Percentiles rank a stretch among this genome's conserved stretches.
Evolutionary conservation across 805 yeast genomes (phyloP).

Genomic region (Candida cerambycidarum): DNA sequence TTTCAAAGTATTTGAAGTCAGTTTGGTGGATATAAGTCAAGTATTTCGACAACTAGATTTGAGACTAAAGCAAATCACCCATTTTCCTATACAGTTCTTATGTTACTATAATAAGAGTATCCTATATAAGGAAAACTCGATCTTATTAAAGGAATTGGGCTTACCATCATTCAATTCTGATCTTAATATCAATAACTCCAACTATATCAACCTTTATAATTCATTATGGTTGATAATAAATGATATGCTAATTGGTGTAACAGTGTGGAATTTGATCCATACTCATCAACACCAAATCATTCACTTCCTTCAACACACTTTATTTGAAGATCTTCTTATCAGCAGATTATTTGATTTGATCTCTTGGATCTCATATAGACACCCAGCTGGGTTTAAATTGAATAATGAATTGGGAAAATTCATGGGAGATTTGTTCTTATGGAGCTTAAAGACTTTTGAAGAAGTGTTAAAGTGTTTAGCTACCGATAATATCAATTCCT

Average conservation of each 20-base stretch:
- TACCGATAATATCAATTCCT: background rate
- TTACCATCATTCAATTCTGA: slow-evolving; percentile 35
- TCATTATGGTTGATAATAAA: slow-evolving; percentile 84
- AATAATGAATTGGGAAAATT: slow-evolving; percentile 84
- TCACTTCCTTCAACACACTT: slow-evolving; percentile 21
- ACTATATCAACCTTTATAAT: slow-evolving; percentile 79
- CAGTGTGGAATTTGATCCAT: slow-evolving; percentile 49
- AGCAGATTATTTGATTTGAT: slow-evolving; percentile 50
- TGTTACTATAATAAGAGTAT: slow-evolving; percentile 48
- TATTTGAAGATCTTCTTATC: slow-evolving; percentile 43
- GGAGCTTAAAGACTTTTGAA: slow-evolving; percentile 78
- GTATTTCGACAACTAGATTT: slow-evolving; percentile 78
- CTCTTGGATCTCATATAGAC: slow-evolving; percentile 68
- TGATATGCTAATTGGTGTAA: slow-evolving; percentile 73
- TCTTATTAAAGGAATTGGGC: slow-evolving; percentile 44
- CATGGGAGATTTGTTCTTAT: slow-evolving; percentile 79
- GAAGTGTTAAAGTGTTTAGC: slow-evolving; percentile 9
- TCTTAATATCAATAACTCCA: slow-evolving; percentile 42
- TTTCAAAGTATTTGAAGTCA: slow-evolving; percentile 18
- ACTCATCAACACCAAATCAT: slow-evolving; percentile 26
- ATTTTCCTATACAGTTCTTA: slow-evolving; percentile 76
- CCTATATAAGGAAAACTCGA: slow-evolving; percentile 35
- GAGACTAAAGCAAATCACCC: slow-evolving; percentile 70
- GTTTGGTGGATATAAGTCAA: slow-evolving; percentile 49
- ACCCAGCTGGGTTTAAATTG: slow-evolving; percentile 93